Conservation (phyloP, 2,329 filamentous ascomycete genomes). For the Aspergillus sclerotialis region DNA sequence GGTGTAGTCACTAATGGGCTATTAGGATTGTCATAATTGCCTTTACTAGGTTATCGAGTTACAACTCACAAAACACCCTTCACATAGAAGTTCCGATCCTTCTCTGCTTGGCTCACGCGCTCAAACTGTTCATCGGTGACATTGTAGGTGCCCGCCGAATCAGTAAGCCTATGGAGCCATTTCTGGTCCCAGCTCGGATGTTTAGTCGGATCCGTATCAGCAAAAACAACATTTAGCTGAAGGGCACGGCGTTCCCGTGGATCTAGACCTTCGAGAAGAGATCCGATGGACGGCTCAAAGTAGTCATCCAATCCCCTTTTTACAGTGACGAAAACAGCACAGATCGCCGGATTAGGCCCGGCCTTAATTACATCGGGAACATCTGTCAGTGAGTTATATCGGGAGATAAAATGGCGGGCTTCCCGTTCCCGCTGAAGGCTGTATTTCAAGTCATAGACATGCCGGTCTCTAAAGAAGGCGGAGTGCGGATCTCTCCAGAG, state of each 20-base stretch:
- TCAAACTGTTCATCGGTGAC: conserved; percentile 11
- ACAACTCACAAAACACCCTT: conserved; percentile 26
- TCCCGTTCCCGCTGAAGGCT: conserved; percentile 19
- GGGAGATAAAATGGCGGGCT: conserved; percentile 12
- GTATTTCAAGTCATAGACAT: conserved; percentile 20
- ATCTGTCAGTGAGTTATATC: conserved; percentile 12
- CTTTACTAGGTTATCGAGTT: not conserved
- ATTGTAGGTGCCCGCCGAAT: conserved; percentile 14
- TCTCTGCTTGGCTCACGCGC: conserved; percentile 17
- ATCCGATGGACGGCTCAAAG: conserved; percentile 19
- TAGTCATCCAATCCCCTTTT: conserved; percentile 16
- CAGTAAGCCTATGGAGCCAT: conserved; percentile 15
- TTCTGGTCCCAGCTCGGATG: conserved; percentile 19
- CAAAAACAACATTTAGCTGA: conserved; percentile 15
- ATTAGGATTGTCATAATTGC: no score
- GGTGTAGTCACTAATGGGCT: conserved; percentile 19
- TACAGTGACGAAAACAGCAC: conserved; percentile 18
- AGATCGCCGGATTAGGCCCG: conserved; percentile 9
- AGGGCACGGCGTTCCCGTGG: conserved; percentile 14
- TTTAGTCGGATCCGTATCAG: conserved; percentile 14
- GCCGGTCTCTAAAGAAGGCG: conserved; percentile 17
- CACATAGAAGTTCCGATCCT: conserved; percentile 19
- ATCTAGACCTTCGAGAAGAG: conserved; percentile 15
- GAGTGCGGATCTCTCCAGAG: conserved; percentile 23
- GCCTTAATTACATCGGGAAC: conserved; percentile 3